Percentiles rank a stretch among this genome's conserved stretches.
Conservation (phyloP, 164 flowering plant genomes). For the Liriodendron chinense region DNA sequence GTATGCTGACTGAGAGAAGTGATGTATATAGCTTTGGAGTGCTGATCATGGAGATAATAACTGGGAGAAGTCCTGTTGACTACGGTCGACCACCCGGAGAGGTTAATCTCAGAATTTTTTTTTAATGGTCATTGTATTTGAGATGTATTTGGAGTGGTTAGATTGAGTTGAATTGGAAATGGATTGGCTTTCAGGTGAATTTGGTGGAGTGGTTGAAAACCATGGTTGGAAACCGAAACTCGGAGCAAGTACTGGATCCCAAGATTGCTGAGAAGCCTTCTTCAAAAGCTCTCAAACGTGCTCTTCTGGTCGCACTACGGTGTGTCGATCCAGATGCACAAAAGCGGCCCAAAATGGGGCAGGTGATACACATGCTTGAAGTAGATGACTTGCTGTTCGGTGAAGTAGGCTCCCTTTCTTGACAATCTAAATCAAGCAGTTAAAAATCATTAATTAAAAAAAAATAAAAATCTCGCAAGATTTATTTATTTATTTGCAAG, state of each 20-base stretch:
- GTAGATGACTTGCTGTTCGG: slow-evolving; percentile 73
- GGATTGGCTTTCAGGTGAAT: slow-evolving; percentile 52
- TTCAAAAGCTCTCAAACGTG: slow-evolving; percentile 79
- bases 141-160: not conserved
- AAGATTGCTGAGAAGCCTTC: slow-evolving; percentile 77
- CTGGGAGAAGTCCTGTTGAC: slow-evolving; percentile 91
- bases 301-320: slow-evolving; percentile 72
- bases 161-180: not conserved
- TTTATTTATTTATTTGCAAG: too few species aligned
- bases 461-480: not conserved
- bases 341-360: slow-evolving; percentile 98
- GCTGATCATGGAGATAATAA: slow-evolving; percentile 88
- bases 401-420: slow-evolving; percentile 41
- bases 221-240: slow-evolving; percentile 69
- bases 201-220: slow-evolving; percentile 90
- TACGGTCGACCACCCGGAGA: slow-evolving; percentile 76
- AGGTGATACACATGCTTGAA: slow-evolving; percentile 96
- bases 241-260: slow-evolving; percentile 90
- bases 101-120: slow-evolving; percentile 28
- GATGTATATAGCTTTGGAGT: slow-evolving; percentile 94
- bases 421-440: not conserved
- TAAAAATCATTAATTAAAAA: not conserved
- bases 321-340: slow-evolving; percentile 96
- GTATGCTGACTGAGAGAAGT: slow-evolving; percentile 93
- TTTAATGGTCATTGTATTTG: not conserved